Conservation (phyloP, 2,329 filamentous ascomycete genomes). For the Venturia pyrina region DNA sequence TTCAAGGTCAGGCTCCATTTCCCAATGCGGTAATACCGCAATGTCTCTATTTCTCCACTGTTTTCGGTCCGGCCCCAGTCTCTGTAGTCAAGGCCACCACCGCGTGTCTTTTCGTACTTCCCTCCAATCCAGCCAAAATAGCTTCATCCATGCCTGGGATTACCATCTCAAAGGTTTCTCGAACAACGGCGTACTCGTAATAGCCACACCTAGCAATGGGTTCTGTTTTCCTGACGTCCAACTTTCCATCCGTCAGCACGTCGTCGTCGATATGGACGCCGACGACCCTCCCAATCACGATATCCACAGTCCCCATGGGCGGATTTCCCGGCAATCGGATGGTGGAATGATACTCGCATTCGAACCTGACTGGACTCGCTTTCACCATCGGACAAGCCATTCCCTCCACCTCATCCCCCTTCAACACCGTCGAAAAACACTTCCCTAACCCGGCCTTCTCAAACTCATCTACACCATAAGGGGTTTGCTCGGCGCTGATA, state of each 20-base stretch:
- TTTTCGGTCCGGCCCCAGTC: not conserved
- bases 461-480: constrained; percentile 46
- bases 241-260: constrained; percentile 43
- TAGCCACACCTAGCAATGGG: constrained; percentile 53
- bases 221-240: constrained; percentile 47
- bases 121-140: constrained; percentile 29
- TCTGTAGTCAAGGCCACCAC: constrained; percentile 2
- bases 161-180: constrained; percentile 50
- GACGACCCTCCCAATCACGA: constrained; percentile 48
- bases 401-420: constrained; percentile 15
- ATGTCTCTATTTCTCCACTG: not conserved
- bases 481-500: constrained; percentile 41
- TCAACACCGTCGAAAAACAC: constrained; percentile 23
- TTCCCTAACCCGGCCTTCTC: constrained; percentile 40
- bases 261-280: constrained; percentile 47
- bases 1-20: too few species aligned
- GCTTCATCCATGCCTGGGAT: constrained; percentile 31
- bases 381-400: constrained; percentile 41
- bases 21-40: too few species aligned
- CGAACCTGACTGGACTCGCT: constrained; percentile 46
- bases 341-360: constrained; percentile 47
- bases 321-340: constrained; percentile 45
- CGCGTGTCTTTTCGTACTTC: constrained; percentile 22
- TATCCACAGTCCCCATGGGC: constrained; percentile 47
- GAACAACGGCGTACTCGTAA: constrained; percentile 47